Evolutionary conservation across 768 basidiomycete species (phyloP).

Genomic region (Agaricus sinodeliciosus): DNA sequence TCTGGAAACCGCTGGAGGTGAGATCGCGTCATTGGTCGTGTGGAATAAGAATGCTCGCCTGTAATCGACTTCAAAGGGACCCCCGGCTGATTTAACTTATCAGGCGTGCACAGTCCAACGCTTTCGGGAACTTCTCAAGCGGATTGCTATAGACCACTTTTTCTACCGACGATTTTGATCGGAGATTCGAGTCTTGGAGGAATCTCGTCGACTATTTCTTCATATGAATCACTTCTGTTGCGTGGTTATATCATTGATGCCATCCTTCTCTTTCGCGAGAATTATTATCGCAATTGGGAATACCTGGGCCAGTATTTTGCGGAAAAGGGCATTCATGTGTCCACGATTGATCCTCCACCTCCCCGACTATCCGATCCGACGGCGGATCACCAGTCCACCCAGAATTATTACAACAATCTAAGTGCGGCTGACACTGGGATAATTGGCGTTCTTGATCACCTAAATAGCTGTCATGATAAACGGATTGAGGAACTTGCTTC

Average conservation of each 20-base stretch:
- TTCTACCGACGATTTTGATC: conserved; percentile 81
- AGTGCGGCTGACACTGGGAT: conserved; percentile 31
- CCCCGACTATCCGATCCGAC: conserved; percentile 30
- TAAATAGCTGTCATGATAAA: conserved; percentile 57
- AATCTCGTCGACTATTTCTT: conserved; percentile 84
- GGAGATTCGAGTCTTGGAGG: conserved; percentile 90
- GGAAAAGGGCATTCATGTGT: conserved; percentile 56
- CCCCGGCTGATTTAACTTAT: neutral
- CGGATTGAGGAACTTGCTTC: conserved; percentile 69
- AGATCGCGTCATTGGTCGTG: conserved; percentile 19
- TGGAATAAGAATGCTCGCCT: conserved; percentile 8
- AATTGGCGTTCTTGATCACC: conserved; percentile 41
- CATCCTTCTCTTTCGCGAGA: conserved; percentile 76
- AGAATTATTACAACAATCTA: conserved; percentile 65
- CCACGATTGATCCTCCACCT: conserved; percentile 55
- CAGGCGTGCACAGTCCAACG: conserved; percentile 90
- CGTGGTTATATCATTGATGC: conserved; percentile 87
- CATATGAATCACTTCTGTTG: conserved; percentile 87
- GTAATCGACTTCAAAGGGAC: neutral
- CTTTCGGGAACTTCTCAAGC: conserved; percentile 78
- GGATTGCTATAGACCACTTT: conserved; percentile 80
- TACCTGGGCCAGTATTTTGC: conserved; percentile 78
- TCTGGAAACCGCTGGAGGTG: conserved; percentile 95
- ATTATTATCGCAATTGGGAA: conserved; percentile 83
- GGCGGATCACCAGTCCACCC: conserved; percentile 47